Evolutionary conservation across 345 rosid species (phyloP), one percentile per base, ranked within the genome.

Genomic region (Combretum micranthum): DNA sequence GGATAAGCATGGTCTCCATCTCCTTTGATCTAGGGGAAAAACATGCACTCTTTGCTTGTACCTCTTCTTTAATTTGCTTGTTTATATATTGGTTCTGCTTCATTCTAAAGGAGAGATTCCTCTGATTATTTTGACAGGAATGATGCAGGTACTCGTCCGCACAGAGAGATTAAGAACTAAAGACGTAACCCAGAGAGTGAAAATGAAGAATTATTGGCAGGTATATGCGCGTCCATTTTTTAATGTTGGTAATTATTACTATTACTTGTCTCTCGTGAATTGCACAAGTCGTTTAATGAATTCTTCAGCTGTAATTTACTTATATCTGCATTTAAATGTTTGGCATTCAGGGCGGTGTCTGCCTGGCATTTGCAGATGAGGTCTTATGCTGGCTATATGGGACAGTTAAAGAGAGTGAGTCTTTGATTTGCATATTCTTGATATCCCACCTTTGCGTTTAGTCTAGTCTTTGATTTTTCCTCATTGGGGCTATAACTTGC

Each of bases 321-420:
- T 44, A 52, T 39, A 20, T 25, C 12, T 54, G 14, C 19, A 52
- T 53, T 16, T 45, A 13, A 15, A 32, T 52, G 55, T 37, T n/a
- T 54, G 57, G 26, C 55, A 50, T 32, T 25, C 73, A 93, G 99
- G 97, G 99, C 68, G 95, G 92, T 61, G 96, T 90, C 47, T 87
- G 99, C 71, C 80, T 90, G 56, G 97, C 99, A 60, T 94, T 82
- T 77, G 99, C 99, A 0, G 97, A 90, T 23, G 97, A 94, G 75
- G 99, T 94, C 50, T 65, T 94, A 39, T 90, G 99, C 78, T 87
- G 99, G 99, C 90, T 93, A 15, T 93, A 83, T 32, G 96, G 97
- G 64, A 93, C 99, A 59, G 95, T 90, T 47, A 93, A 90, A 82
- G 99, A 90, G 47, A 87, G 99, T 93, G 73, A 87, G 97, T 68